A percentile compares a stretch with the other conserved stretches of the same genome.
Conservation (phyloP, 2,329 filamentous ascomycete species). For the Alternaria gansuensis region DNA sequence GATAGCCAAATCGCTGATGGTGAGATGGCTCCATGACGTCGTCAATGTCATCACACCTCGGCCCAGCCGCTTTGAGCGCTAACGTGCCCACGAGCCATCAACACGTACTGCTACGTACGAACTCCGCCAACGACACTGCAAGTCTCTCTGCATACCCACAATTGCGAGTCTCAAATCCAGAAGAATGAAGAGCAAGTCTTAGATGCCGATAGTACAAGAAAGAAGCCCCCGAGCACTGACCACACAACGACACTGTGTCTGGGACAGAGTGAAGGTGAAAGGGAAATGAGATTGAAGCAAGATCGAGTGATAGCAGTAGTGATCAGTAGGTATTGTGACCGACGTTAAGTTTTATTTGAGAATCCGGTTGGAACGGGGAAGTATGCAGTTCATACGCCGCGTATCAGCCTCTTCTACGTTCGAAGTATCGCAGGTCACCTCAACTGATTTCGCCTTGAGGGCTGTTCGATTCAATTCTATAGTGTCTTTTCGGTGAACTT, state of each 20-base stretch:
- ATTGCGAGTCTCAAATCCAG: no score
- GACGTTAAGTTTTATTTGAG: no score
- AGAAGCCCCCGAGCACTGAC: background rate
- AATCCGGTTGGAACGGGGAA: background rate
- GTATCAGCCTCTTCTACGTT: background rate
- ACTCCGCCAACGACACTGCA: background rate
- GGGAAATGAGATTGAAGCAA: background rate
- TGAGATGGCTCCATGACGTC: background rate
- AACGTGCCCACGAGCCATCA: background rate
- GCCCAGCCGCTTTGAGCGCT: background rate
- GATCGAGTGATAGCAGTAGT: no score
- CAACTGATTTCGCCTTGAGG: background rate
- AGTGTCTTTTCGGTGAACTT: background rate
- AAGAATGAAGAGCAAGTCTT: background rate
- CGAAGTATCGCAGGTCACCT: background rate
- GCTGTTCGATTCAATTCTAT: background rate
- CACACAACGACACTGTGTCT: background rate
- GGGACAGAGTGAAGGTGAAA: background rate
- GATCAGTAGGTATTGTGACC: background rate
- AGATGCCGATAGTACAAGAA: background rate
- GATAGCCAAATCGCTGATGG: background rate
- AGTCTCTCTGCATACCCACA: background rate
- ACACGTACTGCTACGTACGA: background rate
- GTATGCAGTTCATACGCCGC: background rate
- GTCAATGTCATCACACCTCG: background rate